These are phyloP conservation scores for Acorus gramineus DNA, from an alignment of 106 monocot genomes.

Conservation along the genomic window DNA sequence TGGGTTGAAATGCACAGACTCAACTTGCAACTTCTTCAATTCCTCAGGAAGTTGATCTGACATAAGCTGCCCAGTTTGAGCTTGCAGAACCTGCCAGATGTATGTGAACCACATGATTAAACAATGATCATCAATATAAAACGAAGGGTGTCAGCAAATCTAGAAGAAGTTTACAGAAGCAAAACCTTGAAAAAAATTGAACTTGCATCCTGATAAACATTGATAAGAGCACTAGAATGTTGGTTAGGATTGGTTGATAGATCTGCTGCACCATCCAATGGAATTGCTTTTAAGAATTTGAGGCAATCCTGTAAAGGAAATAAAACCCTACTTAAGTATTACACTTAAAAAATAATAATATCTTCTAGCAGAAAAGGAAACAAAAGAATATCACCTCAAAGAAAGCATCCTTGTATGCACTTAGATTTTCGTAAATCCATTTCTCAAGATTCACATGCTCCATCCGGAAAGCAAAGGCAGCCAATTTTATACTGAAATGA, in stretches of 20 bases:
- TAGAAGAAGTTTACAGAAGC: neutral
- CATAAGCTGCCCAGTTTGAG: conserved; percentile 28
- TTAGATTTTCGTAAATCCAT: conserved; percentile 75
- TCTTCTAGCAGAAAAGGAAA: neutral
- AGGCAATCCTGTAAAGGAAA: conserved; percentile 49
- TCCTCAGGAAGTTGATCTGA: conserved; percentile 46
- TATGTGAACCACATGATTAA: neutral
- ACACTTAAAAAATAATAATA: too few relatives aligned
- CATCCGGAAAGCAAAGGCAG: conserved; percentile 51
- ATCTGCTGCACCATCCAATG: conserved; percentile 25
- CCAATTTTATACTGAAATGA: conserved; percentile 64
- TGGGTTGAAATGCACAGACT: conserved; percentile 6
- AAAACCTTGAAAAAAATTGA: conserved; percentile 67
- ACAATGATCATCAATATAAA: too few relatives aligned
- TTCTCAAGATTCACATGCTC: conserved; percentile 59
- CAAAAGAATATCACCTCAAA: conserved; percentile 48
- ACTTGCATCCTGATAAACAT: conserved; percentile 33
- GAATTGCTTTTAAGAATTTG: conserved; percentile 39
- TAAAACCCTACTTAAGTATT: neutral
- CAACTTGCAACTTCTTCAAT: conserved; percentile 31
- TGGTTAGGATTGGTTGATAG: conserved; percentile 18
- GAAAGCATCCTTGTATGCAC: conserved; percentile 52
- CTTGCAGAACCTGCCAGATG: conserved; percentile 53
- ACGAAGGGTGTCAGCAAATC: too few relatives aligned
- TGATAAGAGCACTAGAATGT: conserved; percentile 14